A percentile compares a stretch with the other conserved stretches of the same genome.
Evolutionary conservation across 75 land plant genomes (phyloP).

Genomic region (Larix kaempferi): DNA sequence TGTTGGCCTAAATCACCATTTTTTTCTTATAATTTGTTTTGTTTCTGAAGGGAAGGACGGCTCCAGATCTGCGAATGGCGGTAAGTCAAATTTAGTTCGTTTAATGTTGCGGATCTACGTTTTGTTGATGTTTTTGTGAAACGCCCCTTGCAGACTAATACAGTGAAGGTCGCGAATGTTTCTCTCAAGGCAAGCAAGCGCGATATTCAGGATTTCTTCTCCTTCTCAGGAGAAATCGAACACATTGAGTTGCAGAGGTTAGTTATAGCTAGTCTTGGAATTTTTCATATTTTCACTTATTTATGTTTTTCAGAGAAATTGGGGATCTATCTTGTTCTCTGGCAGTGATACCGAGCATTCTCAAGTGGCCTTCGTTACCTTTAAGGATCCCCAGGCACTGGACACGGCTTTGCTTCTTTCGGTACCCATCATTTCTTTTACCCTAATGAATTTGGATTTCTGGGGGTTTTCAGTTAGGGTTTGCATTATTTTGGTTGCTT

Average conservation of each 20-base stretch:
- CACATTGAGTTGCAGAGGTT: conserved; percentile 57
- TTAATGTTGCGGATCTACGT: too few relatives aligned
- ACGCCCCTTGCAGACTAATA: conserved; percentile 44
- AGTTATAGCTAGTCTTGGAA: conserved; percentile 5
- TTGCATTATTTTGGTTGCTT: too few relatives aligned
- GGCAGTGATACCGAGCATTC: conserved; percentile 47
- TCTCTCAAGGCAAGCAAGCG: conserved; percentile 80
- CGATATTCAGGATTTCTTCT: conserved; percentile 93
- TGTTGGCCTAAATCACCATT: too few relatives aligned
- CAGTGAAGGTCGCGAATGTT: conserved; percentile 71
- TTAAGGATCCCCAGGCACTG: conserved; percentile 80
- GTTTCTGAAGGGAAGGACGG: too few relatives aligned
- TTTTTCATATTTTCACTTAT: not conserved
- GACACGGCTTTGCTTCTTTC: conserved; percentile 92
- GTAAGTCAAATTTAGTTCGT: too few relatives aligned
- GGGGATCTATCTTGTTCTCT: not conserved
- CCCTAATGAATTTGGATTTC: too few relatives aligned
- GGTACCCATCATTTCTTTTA: conserved; percentile 23
- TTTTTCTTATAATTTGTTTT: too few relatives aligned
- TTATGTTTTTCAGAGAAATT: not conserved
- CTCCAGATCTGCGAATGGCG: too few relatives aligned
- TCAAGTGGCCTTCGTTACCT: conserved; percentile 82
- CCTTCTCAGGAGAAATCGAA: conserved; percentile 95
- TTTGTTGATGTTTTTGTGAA: too few relatives aligned
- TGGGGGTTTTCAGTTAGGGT: too few relatives aligned